Percentiles rank a stretch among this genome's conserved stretches.
These are phyloP conservation scores for Colletotrichum eleusines DNA, from an alignment of 2,329 filamentous ascomycete species.

Conservation along the genomic window DNA sequence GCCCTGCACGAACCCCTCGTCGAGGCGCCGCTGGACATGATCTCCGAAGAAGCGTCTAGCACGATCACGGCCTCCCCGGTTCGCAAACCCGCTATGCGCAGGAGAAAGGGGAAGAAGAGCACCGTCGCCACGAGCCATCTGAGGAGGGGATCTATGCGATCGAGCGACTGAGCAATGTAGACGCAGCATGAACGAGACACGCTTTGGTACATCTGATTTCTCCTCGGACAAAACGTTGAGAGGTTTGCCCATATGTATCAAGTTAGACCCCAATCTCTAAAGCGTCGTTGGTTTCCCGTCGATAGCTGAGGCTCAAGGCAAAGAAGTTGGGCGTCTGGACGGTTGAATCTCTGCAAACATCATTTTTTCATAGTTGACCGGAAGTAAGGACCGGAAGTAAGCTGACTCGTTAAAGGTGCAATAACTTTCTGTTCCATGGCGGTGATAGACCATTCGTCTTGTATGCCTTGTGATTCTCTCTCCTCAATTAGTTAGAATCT, in stretches of 20 bases:
- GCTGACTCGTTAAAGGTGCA: background rate
- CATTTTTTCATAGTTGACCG: too few species aligned
- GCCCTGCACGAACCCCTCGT: too few species aligned
- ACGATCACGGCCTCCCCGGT: accelerated
- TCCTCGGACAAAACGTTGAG: too few species aligned
- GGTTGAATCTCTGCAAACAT: background rate
- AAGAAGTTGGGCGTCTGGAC: background rate
- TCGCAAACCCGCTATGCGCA: too few species aligned
- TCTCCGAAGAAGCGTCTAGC: background rate
- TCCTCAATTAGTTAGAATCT: too few species aligned
- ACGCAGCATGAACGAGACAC: background rate
- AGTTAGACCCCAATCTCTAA: background rate
- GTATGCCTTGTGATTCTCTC: too few species aligned
- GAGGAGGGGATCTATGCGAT: background rate
- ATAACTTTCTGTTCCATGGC: too few species aligned
- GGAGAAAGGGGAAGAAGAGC: background rate
- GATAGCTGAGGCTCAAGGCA: background rate
- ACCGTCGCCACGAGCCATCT: background rate
- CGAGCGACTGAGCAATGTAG: too few species aligned
- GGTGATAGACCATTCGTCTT: background rate
- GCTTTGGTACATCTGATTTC: background rate
- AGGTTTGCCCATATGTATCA: accelerated
- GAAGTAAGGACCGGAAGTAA: background rate
- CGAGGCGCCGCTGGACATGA: background rate
- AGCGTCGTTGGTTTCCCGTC: too few species aligned